A percentile compares a stretch with the other conserved stretches of the same genome.
Evolutionary conservation across 768 basidiomycete species (phyloP).

Genomic region (Termitomyces eurrhizus): DNA sequence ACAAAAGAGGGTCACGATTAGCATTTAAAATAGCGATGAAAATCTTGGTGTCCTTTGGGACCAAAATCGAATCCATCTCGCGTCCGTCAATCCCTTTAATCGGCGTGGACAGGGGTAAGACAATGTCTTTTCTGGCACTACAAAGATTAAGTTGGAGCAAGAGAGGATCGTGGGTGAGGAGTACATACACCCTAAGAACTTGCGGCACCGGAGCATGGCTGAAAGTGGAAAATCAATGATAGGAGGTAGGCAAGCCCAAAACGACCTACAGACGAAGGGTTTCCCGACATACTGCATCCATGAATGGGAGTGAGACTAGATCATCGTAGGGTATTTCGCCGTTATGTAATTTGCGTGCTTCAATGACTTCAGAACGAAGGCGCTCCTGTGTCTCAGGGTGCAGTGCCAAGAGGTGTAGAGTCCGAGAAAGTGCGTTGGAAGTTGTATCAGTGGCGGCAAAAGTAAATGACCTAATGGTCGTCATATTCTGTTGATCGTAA

Average conservation of each 20-base stretch:
- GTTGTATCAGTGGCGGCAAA: conserved; percentile 5
- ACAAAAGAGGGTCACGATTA: conserved; percentile 2
- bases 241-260: background rate
- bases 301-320: conserved; percentile 2
- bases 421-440: conserved; percentile 1
- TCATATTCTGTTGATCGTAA: background rate
- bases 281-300: conserved; percentile 2
- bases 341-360: conserved; percentile 1
- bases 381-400: background rate
- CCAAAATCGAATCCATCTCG: background rate
- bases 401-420: background rate
- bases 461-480: background rate
- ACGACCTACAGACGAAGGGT: conserved; percentile 1
- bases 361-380: background rate
- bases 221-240: background rate
- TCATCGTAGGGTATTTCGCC: conserved; percentile 1
- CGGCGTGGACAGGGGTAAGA: background rate
- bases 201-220: conserved; percentile 1
- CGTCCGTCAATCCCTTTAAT: conserved; percentile 2
- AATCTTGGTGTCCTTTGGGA: background rate
- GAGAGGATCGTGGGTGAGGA: too few relatives aligned
- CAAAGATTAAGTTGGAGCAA: background rate
- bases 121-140: background rate
- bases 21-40: background rate
- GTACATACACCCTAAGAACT: background rate